Base-by-base conservation (phyloP, 768 basidiomycete genomes). In the Daedaleopsis nitida region DNA sequence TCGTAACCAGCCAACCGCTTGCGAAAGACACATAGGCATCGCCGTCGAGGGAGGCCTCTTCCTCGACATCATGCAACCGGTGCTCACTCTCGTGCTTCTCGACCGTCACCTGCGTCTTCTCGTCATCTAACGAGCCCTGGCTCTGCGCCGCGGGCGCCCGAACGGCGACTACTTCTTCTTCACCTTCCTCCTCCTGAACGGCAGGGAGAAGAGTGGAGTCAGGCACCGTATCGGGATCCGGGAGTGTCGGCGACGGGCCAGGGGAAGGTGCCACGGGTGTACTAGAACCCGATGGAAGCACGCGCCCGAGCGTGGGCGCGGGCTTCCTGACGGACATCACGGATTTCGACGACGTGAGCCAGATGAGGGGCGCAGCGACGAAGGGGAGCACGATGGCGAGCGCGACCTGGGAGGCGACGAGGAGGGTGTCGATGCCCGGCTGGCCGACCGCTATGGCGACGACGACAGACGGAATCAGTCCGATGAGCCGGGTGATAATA, bases 311-410 rank as follows among this genome's bases (percentile, higher is more conserved):
- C 21, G 17, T 47, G 27, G 50, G 16, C 19, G 34, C 54, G 14
- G 69, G 60, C 57, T 75, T 47, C 47, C 54, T 63, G 54, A 88
- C 87, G 6, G 78, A 79, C 94, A 95, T 94, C 66, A 94, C 80
- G 11, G 78, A 74, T 62, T 85, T 85, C 3, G 76, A 78, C 64
- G 87, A 77, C 13, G 91, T 92, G 68, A 92, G 81, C 69, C 80
- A 90, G 56, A 94, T 78, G 54, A 94, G 81, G 0, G 92, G 94
- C 62, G 91, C 79, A 5, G 86, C 82, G 74, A 94, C 81, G 75
- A 94, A 94, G 0, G 94, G 93, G 8, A 95, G 81, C 12, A 92
- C 84, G 70, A 96, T 81, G 35, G 89, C 87, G 27, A 97, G 81
- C 24, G 87, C 81, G 57, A 96, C 94, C 72, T 97, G 95, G 8